Percentiles rank a stretch among this genome's conserved stretches.
These are phyloP conservation scores for Gracilaria vermiculophylla DNA, from an alignment of 23 red algal genomes.

Conservation along the genomic window DNA sequence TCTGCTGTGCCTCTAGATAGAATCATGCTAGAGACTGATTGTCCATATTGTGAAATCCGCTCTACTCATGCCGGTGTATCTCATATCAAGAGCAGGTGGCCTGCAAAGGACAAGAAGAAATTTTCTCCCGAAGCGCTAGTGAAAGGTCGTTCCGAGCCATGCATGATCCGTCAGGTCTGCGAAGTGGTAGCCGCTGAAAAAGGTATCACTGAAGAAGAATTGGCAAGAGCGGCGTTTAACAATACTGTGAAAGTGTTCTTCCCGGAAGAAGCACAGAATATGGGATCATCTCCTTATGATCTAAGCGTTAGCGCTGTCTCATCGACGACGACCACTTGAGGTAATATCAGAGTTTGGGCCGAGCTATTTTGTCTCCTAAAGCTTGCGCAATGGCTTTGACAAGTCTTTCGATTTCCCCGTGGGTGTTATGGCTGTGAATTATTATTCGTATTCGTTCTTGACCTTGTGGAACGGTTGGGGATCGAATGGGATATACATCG, in stretches of 20 bases:
- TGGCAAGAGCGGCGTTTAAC: conserved; percentile 74
- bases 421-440: conserved; percentile 85
- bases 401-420: conserved; percentile 65
- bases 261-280: conserved; percentile 54
- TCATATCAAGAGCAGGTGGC: conserved; percentile 65
- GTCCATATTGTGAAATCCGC: conserved; percentile 92
- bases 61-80: conserved; percentile 79
- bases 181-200: conserved; percentile 76
- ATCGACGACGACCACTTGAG: neutral
- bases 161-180: conserved; percentile 84
- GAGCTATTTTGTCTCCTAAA: neutral
- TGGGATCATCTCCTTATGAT: conserved; percentile 69
- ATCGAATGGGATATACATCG: conserved; percentile 79
- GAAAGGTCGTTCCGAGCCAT: conserved; percentile 89
- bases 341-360: neutral
- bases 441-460: conserved; percentile 86
- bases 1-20: conserved; percentile 81
- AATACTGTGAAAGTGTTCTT: conserved; percentile 86
- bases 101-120: conserved; percentile 90
- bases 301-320: conserved; percentile 32
- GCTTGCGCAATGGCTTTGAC: conserved; percentile 45
- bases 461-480: conserved; percentile 89
- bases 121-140: conserved; percentile 64
- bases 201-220: conserved; percentile 59
- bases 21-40: conserved; percentile 95